Evolutionary conservation across 2,329 filamentous ascomycete species (phyloP), one percentile per base, ranked within the genome.

Genomic region (Fusarium tjaetaba): DNA sequence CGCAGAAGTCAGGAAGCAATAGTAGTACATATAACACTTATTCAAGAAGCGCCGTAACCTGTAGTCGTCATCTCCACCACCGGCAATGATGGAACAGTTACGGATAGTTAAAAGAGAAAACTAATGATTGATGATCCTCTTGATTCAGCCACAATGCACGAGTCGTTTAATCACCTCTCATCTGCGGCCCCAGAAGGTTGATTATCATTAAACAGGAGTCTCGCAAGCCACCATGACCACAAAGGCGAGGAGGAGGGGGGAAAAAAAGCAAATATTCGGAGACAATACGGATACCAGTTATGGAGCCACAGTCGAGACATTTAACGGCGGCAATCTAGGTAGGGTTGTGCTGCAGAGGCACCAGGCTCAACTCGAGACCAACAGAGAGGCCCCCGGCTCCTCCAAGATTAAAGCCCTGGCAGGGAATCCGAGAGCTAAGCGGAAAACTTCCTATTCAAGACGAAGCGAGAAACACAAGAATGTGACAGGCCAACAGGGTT

Each of bases 101-200:
- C 32, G 26, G 26, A 26, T 26, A 26, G 26, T 55, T 46, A 38
- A 34, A 42, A 53, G 48, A 41, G 51, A 51, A 53, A 65, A 52
- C 34, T 4, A 36, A 36, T 36, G 34, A 36, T 36, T 16, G 34
- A 36, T 16, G 15, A 57, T 60, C 58, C 63, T 57, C 46, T 57
- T 45, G 36, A 56, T 56, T 48, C 51, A 61, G 49, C 70, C 66
- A 64, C 38, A 32, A 55, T 58, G 55, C 61, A 68, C 28, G 56
- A 45, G 41, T 57, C 53, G 49, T 60, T 68, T 64, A 73, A 71
- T 60, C 61, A 58, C 71, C 61, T 68, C 61, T 73, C 66, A 66
- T 60, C 61, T 73, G 61, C 15, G 42, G 42, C 6, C 42, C 42
- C n/a, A 15, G 41, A 59, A 73, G 30, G 58, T 70, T 32, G 58